Evolutionary conservation across 306 rosid genomes (phyloP).

Genomic region (Rosa persica): DNA sequence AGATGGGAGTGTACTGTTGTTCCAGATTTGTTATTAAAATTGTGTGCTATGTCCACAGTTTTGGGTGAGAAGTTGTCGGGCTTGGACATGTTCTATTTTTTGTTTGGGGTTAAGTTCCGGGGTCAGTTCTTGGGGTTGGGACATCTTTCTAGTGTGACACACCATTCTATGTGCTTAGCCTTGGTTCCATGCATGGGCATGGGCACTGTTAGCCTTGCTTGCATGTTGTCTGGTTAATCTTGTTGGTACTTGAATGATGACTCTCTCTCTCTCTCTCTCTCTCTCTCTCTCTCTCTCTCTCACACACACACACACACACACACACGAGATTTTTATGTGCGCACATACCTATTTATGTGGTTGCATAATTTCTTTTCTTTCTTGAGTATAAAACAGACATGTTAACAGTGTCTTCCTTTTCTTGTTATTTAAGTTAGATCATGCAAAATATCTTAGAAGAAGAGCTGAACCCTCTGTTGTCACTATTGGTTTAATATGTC

Average conservation of each 20-base stretch:
- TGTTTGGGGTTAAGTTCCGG: too few relatives aligned
- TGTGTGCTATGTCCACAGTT: not conserved
- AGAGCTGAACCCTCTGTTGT: not conserved
- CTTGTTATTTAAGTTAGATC: not conserved
- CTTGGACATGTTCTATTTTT: too few relatives aligned
- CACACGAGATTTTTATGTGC: not conserved
- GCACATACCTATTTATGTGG: not conserved
- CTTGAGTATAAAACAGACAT: not conserved
- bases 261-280: not conserved
- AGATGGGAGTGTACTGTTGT: not conserved
- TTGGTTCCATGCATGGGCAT: too few relatives aligned
- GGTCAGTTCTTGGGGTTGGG: too few relatives aligned
- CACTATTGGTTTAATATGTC: not conserved
- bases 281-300: not conserved
- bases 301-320: not conserved
- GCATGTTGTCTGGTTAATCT: constrained; percentile 6
- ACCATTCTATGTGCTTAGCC: too few relatives aligned
- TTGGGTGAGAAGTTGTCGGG: too few relatives aligned
- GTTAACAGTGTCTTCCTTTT: not conserved
- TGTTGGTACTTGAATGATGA: not conserved
- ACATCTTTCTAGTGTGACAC: too few relatives aligned
- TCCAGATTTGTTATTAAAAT: not conserved
- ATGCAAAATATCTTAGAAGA: not conserved
- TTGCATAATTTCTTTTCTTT: not conserved
- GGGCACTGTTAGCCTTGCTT: too few relatives aligned